Evolutionary conservation across 2,329 filamentous ascomycete species (phyloP).

Genomic region (Xylaria digitata): DNA sequence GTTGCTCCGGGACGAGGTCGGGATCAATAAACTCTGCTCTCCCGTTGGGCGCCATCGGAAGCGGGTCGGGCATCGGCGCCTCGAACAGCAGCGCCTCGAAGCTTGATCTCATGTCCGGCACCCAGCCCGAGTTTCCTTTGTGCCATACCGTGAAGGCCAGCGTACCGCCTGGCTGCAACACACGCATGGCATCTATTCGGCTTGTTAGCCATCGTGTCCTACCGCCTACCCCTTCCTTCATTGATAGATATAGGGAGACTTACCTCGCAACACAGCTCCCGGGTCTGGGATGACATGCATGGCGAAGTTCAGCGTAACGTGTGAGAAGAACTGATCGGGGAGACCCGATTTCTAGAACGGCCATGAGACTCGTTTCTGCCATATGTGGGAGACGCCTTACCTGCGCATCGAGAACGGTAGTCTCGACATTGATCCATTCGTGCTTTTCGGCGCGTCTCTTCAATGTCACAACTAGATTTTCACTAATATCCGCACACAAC

Average conservation of each 20-base stretch:
- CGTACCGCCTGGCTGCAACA: constrained; percentile 55
- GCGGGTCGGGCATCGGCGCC: constrained; percentile 50
- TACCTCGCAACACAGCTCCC: constrained; percentile 53
- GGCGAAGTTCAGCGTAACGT: constrained; percentile 60
- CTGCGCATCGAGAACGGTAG: constrained; percentile 59
- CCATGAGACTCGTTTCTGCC: constrained; percentile 18
- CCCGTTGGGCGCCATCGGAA: constrained; percentile 55
- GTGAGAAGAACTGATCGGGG: constrained; percentile 54
- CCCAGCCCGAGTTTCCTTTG: constrained; percentile 51
- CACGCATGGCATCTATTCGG: constrained; percentile 52
- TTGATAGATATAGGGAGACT: not conserved
- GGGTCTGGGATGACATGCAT: constrained; percentile 60
- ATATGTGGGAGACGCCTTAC: constrained; percentile 46
- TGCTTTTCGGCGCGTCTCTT: constrained; percentile 54
- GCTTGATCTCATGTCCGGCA: constrained; percentile 53
- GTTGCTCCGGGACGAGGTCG: constrained; percentile 53
- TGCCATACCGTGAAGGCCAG: constrained; percentile 55
- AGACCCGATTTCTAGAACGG: constrained; percentile 54
- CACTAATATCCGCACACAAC: constrained; percentile 61
- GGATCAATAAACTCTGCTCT: constrained; percentile 56
- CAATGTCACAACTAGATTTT: constrained; percentile 56
- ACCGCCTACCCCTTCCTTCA: not conserved
- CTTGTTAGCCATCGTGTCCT: constrained; percentile 6
- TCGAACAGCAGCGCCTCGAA: constrained; percentile 56
- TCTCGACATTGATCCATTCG: constrained; percentile 60